phyloP scores from a whole-genome alignment of 306 rosid genomes.

The Vigna angularis region DNA sequence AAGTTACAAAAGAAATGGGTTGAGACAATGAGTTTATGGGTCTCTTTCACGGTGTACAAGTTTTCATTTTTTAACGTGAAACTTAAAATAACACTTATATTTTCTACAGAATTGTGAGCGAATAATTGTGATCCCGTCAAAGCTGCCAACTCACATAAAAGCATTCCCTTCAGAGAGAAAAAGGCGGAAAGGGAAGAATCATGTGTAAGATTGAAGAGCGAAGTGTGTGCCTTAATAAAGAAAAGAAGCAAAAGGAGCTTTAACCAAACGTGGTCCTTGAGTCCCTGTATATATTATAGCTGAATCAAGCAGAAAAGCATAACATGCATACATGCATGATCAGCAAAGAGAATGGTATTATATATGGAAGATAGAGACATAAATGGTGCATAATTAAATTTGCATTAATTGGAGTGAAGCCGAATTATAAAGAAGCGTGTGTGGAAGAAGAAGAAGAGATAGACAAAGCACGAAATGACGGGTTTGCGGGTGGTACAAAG shows the following conservation, averaged over 20 bases:
- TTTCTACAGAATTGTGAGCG: background rate
- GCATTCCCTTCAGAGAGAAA: slow-evolving; percentile 20
- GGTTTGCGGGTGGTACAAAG: background rate
- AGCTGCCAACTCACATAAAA: slow-evolving; percentile 9
- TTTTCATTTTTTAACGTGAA: no score
- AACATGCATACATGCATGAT: background rate
- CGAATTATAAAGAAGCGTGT: background rate
- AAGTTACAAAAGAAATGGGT: background rate
- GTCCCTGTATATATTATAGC: background rate
- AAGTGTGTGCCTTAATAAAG: background rate
- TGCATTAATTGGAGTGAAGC: background rate
- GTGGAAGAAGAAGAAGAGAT: background rate
- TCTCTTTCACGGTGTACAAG: no score
- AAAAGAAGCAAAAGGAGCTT: slow-evolving; percentile 31
- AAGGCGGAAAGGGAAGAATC: slow-evolving; percentile 17
- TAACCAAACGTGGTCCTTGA: slow-evolving; percentile 25
- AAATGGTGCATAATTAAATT: background rate
- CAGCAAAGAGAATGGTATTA: background rate
- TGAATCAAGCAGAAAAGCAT: background rate
- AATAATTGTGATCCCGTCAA: slow-evolving; percentile 6
- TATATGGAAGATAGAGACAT: background rate
- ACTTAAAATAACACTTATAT: no score
- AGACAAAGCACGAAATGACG: slow-evolving; percentile 1
- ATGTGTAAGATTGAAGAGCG: background rate
- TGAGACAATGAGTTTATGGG: background rate